Evolutionary conservation across 495 filamentous ascomycete species (phyloP), one percentile per base, ranked within the genome.

Genomic region (Margaritispora aquatica): DNA sequence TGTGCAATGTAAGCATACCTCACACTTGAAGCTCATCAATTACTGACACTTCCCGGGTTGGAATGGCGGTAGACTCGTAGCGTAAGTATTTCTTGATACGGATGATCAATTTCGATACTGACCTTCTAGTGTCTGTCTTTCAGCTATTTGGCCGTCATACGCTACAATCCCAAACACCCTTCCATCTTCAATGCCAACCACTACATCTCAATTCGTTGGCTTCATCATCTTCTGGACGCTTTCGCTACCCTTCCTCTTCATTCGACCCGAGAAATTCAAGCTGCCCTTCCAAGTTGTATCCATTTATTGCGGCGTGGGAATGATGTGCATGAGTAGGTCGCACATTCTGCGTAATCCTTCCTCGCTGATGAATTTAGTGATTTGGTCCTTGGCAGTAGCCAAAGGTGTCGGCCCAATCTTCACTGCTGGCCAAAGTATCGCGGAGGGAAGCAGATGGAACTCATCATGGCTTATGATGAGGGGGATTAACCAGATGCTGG

Each of bases 211-310:
- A 51, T 75, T 80, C 71, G 58, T 77, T 59, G 72, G 67, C 55
- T 76, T 73, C 59, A 55, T 78, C 26, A 61, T 80, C 51, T 80
- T 73, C 60, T 74, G 69, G 64, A 47, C 70, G 15, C 57, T 80
- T 24, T 74, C 77, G 59, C 62, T 76, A 10, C 75, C 75, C 21
- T 74, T 71, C 63, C 75, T 41, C 68, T 75, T 31, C 74, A 77
- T 58, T 73, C 73, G 9, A 66, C 74, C 66, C 15, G 55, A 67
- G 51, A 63, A 67, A 51, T 44, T 65, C n/a, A 51, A 54, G 15
- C 48, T 46, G 26, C 57, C 64, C 38, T 68, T 68, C 64, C 59
- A 51, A 20, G 47, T 64, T 22, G 29, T 59, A 60, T 59, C 27
- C 55, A 17, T 60, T 55, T 31, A 66, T 50, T 46, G 57, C 49